Base-by-base conservation (phyloP, 2,329 filamentous ascomycete genomes). In the Scedosporium aurantiacum region DNA sequence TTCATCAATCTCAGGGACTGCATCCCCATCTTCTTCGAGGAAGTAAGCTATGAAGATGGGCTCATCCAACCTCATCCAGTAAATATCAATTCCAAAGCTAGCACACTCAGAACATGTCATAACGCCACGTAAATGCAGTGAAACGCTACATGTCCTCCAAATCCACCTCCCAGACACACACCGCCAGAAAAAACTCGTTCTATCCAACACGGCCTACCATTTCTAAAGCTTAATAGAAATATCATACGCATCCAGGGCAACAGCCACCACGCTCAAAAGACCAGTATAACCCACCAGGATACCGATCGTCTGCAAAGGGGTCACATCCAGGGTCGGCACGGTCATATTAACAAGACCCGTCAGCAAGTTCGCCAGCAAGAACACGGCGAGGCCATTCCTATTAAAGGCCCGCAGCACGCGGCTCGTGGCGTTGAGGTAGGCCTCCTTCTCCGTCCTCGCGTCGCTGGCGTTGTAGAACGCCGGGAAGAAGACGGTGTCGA, bases 301-400 rank as follows among this genome's bases (percentile, higher is more conserved):
- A 0, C 73, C 85, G 84, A 96, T 90, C 0, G 91, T 84, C 61
- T 76, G 72, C 2, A 81, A 67, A 7, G 83, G 82, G 4, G 79
- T 79, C 65, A 88, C 84, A 70, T 93, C 82, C 65, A 97, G 74
- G 2, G 94, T 99, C 45, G 87, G 86, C 61, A 97, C 73, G 3
- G 86, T 89, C 79, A 99, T 79, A 71, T 99, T 99, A 60, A 97
- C 87, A 16, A 91, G 70, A 0, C 94, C 94, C 0, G 94, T 99
- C 64, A 96, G 74, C 56, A 99, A 74, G 70, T 99, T 99, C 2
- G 94, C 92, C 43, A 92, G 69, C 63, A 99, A 73, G 70, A 99
- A 99, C 0, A 97, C 74, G 0, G 84, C 85, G 56, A 99, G 77
- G 0, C 94, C 92, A 68, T 97, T 97, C 60, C 88, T 82, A 71